Conservation (phyloP, 179 eudicot genomes). For the Amaranthus tricolor region DNA sequence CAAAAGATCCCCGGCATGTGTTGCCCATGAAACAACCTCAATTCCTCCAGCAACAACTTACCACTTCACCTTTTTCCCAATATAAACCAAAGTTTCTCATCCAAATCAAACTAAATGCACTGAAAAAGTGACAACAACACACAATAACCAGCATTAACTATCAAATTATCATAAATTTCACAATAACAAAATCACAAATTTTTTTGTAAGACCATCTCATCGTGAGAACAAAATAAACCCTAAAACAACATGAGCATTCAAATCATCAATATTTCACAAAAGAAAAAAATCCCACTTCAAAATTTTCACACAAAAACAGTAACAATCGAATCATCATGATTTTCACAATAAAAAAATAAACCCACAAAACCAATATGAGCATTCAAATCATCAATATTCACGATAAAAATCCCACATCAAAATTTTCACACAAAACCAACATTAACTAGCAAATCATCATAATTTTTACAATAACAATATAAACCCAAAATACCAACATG, state of each 20-base stretch:
- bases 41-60: conserved; percentile 26
- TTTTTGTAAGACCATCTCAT: too few species aligned
- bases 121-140: conserved; percentile 17
- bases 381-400: too few species aligned
- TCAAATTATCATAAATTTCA: conserved; percentile 1
- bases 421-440: not conserved
- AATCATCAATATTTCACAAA: conserved; percentile 12
- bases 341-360: too few species aligned
- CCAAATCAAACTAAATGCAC: conserved; percentile 29
- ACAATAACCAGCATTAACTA: conserved; percentile 2
- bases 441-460: not conserved
- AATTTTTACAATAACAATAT: conserved; percentile 9
- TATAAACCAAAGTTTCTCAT: conserved; percentile 30
- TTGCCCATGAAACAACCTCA: conserved; percentile 80
- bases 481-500: too few species aligned
- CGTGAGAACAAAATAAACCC: not conserved
- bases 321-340: too few species aligned
- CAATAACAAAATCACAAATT: too few species aligned
- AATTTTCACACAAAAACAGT: not conserved
- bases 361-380: too few species aligned
- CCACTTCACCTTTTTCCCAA: conserved; percentile 21
- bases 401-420: not conserved
- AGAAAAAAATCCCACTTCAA: not conserved
- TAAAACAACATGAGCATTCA: too few species aligned
- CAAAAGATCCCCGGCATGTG: conserved; percentile 82